A percentile compares a stretch with the other conserved stretches of the same genome.
Conservation (phyloP, 129 eudicot species). For the Pulicaria dysenterica region DNA sequence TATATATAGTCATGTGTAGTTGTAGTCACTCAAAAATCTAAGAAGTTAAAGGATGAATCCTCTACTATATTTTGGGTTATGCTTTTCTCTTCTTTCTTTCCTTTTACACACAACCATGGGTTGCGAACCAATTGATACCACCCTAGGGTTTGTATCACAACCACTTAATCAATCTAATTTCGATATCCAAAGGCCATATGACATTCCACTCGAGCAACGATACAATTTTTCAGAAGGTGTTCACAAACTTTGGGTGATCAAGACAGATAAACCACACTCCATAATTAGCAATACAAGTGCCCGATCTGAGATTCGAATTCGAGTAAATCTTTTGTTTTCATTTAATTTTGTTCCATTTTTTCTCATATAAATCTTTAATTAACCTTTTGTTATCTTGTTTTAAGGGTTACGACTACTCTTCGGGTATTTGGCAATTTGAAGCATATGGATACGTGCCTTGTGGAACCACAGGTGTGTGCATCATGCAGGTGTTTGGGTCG, state of each 20-base stretch:
- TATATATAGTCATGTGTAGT: background rate
- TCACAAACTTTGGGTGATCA: conserved; percentile 51
- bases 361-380: background rate
- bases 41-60: conserved; percentile 14
- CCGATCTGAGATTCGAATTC: conserved; percentile 47
- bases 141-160: conserved; percentile 36
- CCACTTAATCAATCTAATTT: conserved; percentile 43
- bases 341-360: background rate
- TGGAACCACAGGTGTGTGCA: conserved; percentile 37
- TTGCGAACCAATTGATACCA: conserved; percentile 28
- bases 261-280: conserved; percentile 45
- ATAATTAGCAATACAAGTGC: conserved; percentile 40
- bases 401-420: conserved; percentile 47
- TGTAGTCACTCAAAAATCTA: background rate
- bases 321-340: conserved; percentile 7
- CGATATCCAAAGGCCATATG: conserved; percentile 39
- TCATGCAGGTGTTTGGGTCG: conserved; percentile 52
- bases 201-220: conserved; percentile 40
- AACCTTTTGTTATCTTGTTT: background rate
- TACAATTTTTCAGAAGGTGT: conserved; percentile 42
- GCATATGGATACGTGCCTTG: conserved; percentile 39
- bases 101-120: conserved; percentile 8
- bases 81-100: conserved; percentile 16
- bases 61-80: background rate
- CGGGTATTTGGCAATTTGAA: conserved; percentile 53